phyloP scores from a whole-genome alignment of 1,139 yeast species.

The Yamadazyma oceani region DNA sequence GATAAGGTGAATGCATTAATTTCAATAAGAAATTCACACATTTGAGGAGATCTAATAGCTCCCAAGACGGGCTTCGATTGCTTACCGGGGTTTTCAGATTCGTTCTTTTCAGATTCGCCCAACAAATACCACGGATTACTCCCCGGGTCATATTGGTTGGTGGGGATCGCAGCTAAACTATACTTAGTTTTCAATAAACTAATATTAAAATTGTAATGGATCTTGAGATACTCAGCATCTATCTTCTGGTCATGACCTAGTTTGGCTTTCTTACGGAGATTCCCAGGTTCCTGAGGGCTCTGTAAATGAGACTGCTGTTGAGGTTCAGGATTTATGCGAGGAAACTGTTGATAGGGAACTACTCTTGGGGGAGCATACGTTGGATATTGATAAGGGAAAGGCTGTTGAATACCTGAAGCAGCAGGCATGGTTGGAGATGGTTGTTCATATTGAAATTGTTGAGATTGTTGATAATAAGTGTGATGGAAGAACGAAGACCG shows the following conservation, averaged over 20 bases:
- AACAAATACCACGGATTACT: too few species aligned
- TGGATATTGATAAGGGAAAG: background rate
- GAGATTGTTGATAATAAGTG: constrained; percentile 1
- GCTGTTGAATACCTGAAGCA: too few species aligned
- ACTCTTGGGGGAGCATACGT: background rate
- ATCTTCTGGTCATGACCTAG: background rate
- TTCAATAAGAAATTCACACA: constrained; percentile 14
- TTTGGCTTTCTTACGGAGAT: background rate
- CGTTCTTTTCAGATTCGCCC: too few species aligned
- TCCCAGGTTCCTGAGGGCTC: background rate
- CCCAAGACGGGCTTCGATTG: background rate
- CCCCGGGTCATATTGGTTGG: background rate
- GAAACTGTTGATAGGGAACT: too few species aligned
- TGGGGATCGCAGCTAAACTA: background rate
- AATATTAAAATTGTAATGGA: constrained; percentile 1
- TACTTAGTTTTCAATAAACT: background rate
- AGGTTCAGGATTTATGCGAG: too few species aligned
- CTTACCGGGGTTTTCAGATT: background rate
- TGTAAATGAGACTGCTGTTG: background rate
- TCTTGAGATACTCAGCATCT: constrained; percentile 3
- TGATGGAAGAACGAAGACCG: background rate
- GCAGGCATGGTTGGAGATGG: too few species aligned
- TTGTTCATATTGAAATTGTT: background rate
- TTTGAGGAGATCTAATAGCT: constrained; percentile 1
- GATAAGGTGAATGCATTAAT: constrained; percentile 37